Evolutionary conservation across 371 early-diverging fungal species (phyloP), one percentile per base, ranked within the genome.

Genomic region (Lichtheimia hyalospora): DNA sequence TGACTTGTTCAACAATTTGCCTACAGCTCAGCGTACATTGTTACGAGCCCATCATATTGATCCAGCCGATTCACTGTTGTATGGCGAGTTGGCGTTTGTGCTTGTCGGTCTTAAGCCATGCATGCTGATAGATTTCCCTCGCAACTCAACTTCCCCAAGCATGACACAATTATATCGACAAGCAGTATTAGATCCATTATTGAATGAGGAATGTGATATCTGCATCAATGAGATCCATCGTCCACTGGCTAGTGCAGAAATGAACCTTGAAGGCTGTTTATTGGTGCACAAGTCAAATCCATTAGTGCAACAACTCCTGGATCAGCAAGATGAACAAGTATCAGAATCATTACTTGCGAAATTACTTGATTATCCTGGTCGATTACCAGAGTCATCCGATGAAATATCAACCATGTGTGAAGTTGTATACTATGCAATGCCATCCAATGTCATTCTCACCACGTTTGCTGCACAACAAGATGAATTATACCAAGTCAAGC

Each of bases 31-130:
- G n/a, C 42, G 24, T 5, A 18, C 39, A 5, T 15, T 55, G 3
- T 10, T 55, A 21, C 23, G 14, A 14, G 41, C 49, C 43, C 62
- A 64, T 1, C 66, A 74, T 6, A n/a, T 46, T 16, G 21, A n/a
- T n/a, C 18, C 46, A 18, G 46, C 46, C 16, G 80, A 79, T 55
- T 75, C 74, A 28, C 49, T 71, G 1, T 73, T 84, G 43, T 87
- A 84, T 62, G 89, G 87, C 48, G 89, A 88, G 58, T 60, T 87
- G 5, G 86, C 81, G 0, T 88, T 88, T 61, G 50, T 83, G n/a
- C 62, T 87, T 3, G 59, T 82, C 25, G 83, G 77, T 15, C 77
- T 88, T 15, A 88, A 88, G 49, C 85, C 85, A 10, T 81, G 81
- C 34, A 63, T 82, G 2, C 63, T 88, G 15, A 60, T 88, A 21